Evolutionary conservation across 345 rosid species (phyloP), one percentile per base, ranked within the genome.

Genomic region (Pistacia vera): DNA sequence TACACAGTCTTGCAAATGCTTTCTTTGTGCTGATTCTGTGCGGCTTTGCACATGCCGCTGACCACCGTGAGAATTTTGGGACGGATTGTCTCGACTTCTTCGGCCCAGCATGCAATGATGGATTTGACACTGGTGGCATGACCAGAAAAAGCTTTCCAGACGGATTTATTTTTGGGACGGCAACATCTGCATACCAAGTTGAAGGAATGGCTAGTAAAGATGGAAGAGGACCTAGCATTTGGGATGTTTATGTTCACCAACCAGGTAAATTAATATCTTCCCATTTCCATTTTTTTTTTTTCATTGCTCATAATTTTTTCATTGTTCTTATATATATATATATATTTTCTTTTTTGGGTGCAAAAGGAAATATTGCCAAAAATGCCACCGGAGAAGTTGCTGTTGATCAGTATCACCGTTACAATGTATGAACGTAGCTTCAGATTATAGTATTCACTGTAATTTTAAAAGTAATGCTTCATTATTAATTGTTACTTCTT

Each of bases 211-310:
- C 91, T 1, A 74, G 80, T 25, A 82, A 88, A 63, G 91, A 77
- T 38, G 95, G 95, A 2, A 83, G 89, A 66, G 95, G 92, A 0
- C 92, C 92, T 3, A 79, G 88, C 80, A 88, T 89, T 73, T 91
- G 95, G 95, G 92, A 90, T 82, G 84, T 16, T 11, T 88, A 66
- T 64, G 77, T 83, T 33, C 77, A 84, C 66, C 66, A 62, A 14
- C 94, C 91, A 1, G 94, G 92, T 85, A 58, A 38, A 28, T 4
- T 17, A 2, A 18, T 22, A 57, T 14, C 35, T 7, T 6, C 1
- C 14, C 18, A 1, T 49, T 28, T 67, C 10, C 16, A 25, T 25
- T 22, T 22, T 20, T 46, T 66, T n/a, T 2, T 36, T 33, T 16
- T 14, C 35, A 1, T 13, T 5, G 17, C 1, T 28, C 0, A 8